Base-by-base conservation (phyloP, 2,329 filamentous ascomycete genomes). In the Colletotrichum chrysophilum region DNA sequence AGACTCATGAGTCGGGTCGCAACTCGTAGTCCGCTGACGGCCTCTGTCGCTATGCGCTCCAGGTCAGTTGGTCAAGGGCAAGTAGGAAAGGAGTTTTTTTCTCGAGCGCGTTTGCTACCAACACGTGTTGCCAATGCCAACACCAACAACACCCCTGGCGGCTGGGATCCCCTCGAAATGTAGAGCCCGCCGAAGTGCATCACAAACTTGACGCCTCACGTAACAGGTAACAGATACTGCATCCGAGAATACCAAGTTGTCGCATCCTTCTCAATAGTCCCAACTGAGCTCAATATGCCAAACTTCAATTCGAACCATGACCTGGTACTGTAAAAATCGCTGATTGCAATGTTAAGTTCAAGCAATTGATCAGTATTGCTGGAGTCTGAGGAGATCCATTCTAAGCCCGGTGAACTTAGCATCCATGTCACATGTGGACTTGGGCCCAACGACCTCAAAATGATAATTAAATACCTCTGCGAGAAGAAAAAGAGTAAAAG, bases 401-500 rank as follows among this genome's bases (percentile, higher is more conserved):
- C n/a, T 3, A n/a, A 48, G 43, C 36, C 7, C 7, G 36, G n/a
- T 48, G n/a, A 48, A 21, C 1, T 48, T 10, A 48, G 5, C 2
- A 4, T 3, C 5, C n/a, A 48, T 21, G 24, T 24, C 24, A 24
- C 24, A 24, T 4, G 18, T 7, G 0, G 9, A 7, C 4, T 48
- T 48, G 10, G 18, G 18, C 0, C 18, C n/a, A 13, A 48, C 18
- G 3, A 21, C n/a, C 43, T n/a, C 43, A 21, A n/a, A 4, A 13
- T 7, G n/a, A 12, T 3, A 48, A 21, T 5, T 0, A 0, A 10
- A 7, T 21, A 21, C 18, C 1, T 7, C 43, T n/a, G 2, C 1
- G 5, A 21, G 18, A 48, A 48, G 3, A 1, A 48, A 10, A 4
- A 48, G 43, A n/a, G 8, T 6, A 3, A 18, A n/a, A 43, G 3